Base-by-base conservation (phyloP, 1,284 basidiomycete species). In the Cystobasidiaceae sp. region DNA sequence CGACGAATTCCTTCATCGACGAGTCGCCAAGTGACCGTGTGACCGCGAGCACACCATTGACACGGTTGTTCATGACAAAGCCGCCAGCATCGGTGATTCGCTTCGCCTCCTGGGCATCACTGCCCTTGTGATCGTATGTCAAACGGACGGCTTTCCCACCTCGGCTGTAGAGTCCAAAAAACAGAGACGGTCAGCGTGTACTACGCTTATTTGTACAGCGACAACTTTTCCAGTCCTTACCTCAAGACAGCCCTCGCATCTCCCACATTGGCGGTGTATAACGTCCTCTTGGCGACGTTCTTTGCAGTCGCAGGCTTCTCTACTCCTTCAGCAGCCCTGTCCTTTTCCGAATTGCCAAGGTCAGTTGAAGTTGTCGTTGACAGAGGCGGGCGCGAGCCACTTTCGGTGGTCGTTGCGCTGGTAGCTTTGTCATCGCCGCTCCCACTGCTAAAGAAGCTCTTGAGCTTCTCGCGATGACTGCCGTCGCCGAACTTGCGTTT, bases 1-100 rank as follows among this genome's bases (percentile, higher is more conserved):
- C 94, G 7, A 99, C 94, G 75, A 96, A 99, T 74, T 98, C 94
- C 78, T 99, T 99, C 94, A 99, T 98, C 6, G 92, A 90, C 0
- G 91, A 89, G 76, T 99, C 96, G 49, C 96, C 96, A 45, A 99
- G 80, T 71, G 92, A 94, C 54, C 96, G 83, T 17, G 96, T 99
- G 19, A 99, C 96, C 8, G 93, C 93, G 61, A 99, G 81, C 9
- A 98, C 93, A 41, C 91, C 80, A 43, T 64, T 73, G 27, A 99
- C 96, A 9, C 96, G 86, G 68, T 94, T 93, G 75, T 96, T 96
- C 88, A 98, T 88, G 23, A 99, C 93, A 74, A 97, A 98, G 0
- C 96, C 96, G 17, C 96, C 96, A 0, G 96, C 94, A 74, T 97
- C 94, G 51, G 85, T 93, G 76, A 99, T 98, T 15, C 96, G 85